Percentiles rank a stretch among this genome's conserved stretches.
Conservation (phyloP, 768 basidiomycete species). For the Mycena chlorophos region DNA sequence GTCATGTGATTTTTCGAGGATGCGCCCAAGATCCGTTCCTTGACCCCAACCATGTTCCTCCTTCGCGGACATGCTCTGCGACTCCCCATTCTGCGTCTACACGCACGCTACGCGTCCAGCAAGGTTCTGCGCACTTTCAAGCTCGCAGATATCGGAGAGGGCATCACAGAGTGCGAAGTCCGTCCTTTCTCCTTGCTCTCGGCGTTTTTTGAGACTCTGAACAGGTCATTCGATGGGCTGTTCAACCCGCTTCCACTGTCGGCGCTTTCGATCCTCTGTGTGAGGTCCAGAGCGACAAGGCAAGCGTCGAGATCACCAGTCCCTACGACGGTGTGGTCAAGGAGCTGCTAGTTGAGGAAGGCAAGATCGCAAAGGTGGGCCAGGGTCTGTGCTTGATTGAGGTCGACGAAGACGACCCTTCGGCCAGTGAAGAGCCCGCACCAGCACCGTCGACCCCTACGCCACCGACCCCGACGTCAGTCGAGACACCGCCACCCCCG, state of each 20-base stretch:
- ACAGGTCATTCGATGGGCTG: conserved; percentile 81
- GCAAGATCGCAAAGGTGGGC: conserved; percentile 83
- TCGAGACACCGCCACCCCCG: background rate
- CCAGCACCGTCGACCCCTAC: conserved; percentile 12
- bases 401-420: conserved; percentile 58
- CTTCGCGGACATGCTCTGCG: conserved; percentile 30
- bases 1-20: background rate
- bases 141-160: conserved; percentile 86
- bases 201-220: too few species aligned
- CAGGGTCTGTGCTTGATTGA: conserved; percentile 77
- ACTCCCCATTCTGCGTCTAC: conserved; percentile 34
- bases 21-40: background rate
- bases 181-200: too few species aligned
- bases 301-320: conserved; percentile 87
- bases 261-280: conserved; percentile 73
- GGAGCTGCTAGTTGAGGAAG: conserved; percentile 74
- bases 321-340: conserved; percentile 78
- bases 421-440: conserved; percentile 24
- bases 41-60: conserved; percentile 32
- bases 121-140: conserved; percentile 62
- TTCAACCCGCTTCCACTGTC: conserved; percentile 51
- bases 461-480: background rate
- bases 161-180: conserved; percentile 91
- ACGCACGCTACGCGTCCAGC: conserved; percentile 30
- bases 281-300: conserved; percentile 90